Evolutionary conservation across 495 filamentous ascomycete genomes (phyloP).

Genomic region (Alectoria sarmentosa): DNA sequence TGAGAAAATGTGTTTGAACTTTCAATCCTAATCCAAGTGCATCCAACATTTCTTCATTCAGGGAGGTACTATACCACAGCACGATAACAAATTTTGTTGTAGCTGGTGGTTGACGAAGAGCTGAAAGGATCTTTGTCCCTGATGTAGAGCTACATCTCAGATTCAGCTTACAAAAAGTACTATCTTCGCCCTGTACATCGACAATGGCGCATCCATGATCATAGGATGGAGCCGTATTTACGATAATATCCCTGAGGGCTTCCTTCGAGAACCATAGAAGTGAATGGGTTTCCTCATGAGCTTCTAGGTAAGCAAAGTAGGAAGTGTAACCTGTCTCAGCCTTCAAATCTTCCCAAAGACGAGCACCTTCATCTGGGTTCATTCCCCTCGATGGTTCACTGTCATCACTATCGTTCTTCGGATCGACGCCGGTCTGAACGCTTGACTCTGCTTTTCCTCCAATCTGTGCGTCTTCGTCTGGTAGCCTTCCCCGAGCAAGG

Average conservation of each 20-base stretch:
- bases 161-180: no score
- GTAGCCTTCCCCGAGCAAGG: background rate
- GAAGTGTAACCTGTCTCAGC: background rate
- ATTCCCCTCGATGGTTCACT: background rate
- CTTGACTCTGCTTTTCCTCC: background rate
- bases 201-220: no score
- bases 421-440: background rate
- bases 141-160: background rate
- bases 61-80: background rate
- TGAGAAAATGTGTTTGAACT: background rate
- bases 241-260: background rate
- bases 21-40: background rate
- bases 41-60: background rate
- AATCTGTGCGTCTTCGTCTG: background rate
- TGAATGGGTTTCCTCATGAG: background rate
- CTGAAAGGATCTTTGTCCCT: background rate
- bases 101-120: background rate
- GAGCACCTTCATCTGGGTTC: background rate
- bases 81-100: background rate
- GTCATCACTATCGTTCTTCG: background rate
- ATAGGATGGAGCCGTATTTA: background rate
- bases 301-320: background rate
- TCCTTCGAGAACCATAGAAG: background rate
- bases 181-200: no score
- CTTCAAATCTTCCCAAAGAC: background rate